Evolutionary conservation across 257 asterid species (phyloP).

Genomic region (Scutellaria minor): DNA sequence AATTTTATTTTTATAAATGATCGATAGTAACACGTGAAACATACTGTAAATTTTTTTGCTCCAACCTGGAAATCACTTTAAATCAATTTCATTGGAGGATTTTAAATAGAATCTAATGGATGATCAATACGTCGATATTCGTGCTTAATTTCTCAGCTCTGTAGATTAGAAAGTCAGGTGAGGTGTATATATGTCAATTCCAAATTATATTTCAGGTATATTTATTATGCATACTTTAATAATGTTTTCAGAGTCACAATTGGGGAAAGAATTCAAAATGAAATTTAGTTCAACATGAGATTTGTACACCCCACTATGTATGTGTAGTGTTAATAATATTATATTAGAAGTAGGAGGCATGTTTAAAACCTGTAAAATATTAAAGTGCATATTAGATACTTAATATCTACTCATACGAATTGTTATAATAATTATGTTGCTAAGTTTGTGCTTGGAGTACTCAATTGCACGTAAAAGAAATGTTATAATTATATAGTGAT

Average conservation of each 20-base stretch:
- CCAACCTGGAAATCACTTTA: constrained; percentile 28
- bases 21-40: constrained; percentile 29
- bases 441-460: constrained; percentile 27
- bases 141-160: neutral
- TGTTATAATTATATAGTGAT: constrained; percentile 6
- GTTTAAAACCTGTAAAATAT: constrained; percentile 7
- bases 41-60: neutral
- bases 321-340: neutral
- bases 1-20: neutral
- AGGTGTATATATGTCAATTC: too few species aligned
- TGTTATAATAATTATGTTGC: constrained; percentile 17
- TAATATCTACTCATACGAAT: constrained; percentile 25
- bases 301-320: too few species aligned
- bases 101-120: neutral
- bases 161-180: neutral
- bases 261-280: neutral
- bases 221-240: too few species aligned
- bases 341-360: neutral
- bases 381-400: constrained; percentile 20
- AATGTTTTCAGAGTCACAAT: too few species aligned
- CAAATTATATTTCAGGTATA: too few species aligned
- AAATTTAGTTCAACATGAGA: too few species aligned
- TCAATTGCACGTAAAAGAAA: constrained; percentile 18
- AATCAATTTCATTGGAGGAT: constrained; percentile 18
- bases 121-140: neutral